A percentile compares a stretch with the other conserved stretches of the same genome.
These are phyloP conservation scores for Hypomyces rosellus DNA, from an alignment of 2,329 filamentous ascomycete genomes.

Conservation along the genomic window DNA sequence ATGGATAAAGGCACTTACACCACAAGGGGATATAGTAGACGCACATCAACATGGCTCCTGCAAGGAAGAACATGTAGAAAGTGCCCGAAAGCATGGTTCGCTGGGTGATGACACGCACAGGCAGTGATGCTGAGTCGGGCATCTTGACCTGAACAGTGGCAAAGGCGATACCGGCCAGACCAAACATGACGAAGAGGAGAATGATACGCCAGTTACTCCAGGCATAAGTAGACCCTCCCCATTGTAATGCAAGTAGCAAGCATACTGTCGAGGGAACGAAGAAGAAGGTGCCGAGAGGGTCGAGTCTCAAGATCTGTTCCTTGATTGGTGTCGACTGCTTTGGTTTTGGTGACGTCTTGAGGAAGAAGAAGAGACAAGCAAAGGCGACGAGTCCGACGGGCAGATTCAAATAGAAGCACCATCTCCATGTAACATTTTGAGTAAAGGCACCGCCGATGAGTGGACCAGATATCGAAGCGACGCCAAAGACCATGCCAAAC, in stretches of 20 bases:
- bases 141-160: constrained; percentile 45
- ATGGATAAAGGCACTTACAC: constrained; percentile 35
- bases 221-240: constrained; percentile 49
- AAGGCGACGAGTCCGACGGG: constrained; percentile 48
- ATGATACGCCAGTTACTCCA: constrained; percentile 50
- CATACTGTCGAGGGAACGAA: constrained; percentile 54
- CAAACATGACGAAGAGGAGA: constrained; percentile 47
- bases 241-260: constrained; percentile 57
- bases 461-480: constrained; percentile 48
- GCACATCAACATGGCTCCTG: constrained; percentile 46
- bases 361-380: constrained; percentile 43
- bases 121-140: constrained; percentile 52
- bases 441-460: constrained; percentile 50
- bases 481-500: constrained; percentile 50
- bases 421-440: constrained; percentile 41
- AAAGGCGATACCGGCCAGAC: constrained; percentile 40
- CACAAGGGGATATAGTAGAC: constrained; percentile 50
- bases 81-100: constrained; percentile 47
- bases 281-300: constrained; percentile 53
- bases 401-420: constrained; percentile 56
- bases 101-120: constrained; percentile 47
- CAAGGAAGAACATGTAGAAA: constrained; percentile 40
- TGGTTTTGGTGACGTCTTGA: constrained; percentile 34
- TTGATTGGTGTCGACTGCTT: constrained; percentile 25
- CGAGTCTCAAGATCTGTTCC: constrained; percentile 45